These are phyloP conservation scores for Chytriomyces hyalinus DNA, from an alignment of 192 early-diverging fungal species.

Conservation along the genomic window DNA sequence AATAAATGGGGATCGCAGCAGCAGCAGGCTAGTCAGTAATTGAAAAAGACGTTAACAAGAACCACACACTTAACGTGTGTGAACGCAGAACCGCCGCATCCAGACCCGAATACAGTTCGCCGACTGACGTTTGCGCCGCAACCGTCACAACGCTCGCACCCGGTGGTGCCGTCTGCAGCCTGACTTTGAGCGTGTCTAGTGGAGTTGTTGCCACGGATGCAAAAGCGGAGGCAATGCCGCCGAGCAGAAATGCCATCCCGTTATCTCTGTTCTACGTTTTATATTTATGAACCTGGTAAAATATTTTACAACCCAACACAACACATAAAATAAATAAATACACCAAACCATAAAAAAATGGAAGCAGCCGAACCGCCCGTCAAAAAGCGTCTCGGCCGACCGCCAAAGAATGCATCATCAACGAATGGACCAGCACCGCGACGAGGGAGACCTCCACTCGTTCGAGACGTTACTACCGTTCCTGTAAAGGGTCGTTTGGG, in stretches of 20 bases:
- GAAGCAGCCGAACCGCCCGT: background rate
- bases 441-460: background rate
- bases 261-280: too few relatives aligned
- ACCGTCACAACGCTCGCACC: background rate
- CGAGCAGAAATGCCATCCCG: constrained; percentile 4
- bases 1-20: too few relatives aligned
- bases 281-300: too few relatives aligned
- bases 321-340: background rate
- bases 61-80: constrained; percentile 12
- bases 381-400: constrained; percentile 5
- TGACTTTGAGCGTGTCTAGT: constrained; percentile 41
- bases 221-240: constrained; percentile 27
- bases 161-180: constrained; percentile 19
- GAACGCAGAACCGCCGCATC: constrained; percentile 35
- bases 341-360: background rate
- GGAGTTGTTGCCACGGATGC: constrained; percentile 42
- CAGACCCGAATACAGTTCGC: constrained; percentile 38
- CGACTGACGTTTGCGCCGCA: background rate
- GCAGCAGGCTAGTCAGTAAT: too few relatives aligned
- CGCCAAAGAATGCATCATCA: background rate
- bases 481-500: background rate
- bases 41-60: too few relatives aligned
- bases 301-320: too few relatives aligned
- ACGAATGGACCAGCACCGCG: background rate
- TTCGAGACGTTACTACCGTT: background rate